Base-by-base conservation (phyloP, 345 rosid species). In the Iberis pinnata region DNA sequence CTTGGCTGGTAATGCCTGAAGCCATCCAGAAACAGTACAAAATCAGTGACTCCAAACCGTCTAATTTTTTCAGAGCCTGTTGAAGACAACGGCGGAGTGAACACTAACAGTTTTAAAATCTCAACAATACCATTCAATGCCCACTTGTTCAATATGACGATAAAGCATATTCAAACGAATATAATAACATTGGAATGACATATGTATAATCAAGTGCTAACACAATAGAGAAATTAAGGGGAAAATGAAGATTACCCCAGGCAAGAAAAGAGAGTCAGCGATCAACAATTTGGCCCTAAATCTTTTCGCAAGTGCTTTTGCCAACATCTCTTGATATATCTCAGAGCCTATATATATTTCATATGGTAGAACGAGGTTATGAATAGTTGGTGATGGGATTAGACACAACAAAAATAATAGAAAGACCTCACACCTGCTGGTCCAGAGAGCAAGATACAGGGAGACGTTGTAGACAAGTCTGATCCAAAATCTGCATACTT, bases 271-370 rank as follows among this genome's bases (percentile, higher is more conserved):
- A 54, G 99, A 85, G 60, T 88, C 95, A 47, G 86, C 80, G 45
- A 88, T 64, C 29, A 93, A 80, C 56, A 93, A 57, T 66, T 73
- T 83, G 65, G 94, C 99, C 67, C 83, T 82, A 70, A 76, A 74
- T 66, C 80, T 72, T 71, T 93, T 93, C 6, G 94, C 90, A 75
- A 93, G 89, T 18, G 95, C 94, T 74, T 88, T 88, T 2, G 74
- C 70, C 65, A 93, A 78, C 55, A 86, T 85, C 75, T 85, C 97
- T 67, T 93, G 99, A 70, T 88, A 93, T 68, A 93, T 93, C 73
- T 88, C 99, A 9, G 99, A 88, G 22, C 99, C 99, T 93, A 58
- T 19, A 41, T 29, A 66, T 16, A 43, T 33, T 49, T 13, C 49
- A 64, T 18, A 46, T 29, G 41, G 45, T 22, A n/a, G 19, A 50